Evolutionary conservation across 495 filamentous ascomycete species (phyloP).

Genomic region (Thermothielavioides terrestris): DNA sequence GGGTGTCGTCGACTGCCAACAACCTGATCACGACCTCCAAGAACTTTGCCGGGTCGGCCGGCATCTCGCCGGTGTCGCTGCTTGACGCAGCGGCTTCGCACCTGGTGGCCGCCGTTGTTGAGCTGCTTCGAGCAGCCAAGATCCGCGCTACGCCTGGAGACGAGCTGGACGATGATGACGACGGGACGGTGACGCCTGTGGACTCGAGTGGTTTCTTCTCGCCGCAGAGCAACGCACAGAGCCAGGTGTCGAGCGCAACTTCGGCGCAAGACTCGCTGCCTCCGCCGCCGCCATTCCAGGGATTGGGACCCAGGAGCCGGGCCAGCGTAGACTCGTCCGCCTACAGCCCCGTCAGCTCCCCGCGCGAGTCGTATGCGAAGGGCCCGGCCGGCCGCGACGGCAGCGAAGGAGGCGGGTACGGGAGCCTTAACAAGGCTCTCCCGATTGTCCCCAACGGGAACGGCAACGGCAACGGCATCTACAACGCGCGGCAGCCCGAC

Average conservation of each 20-base stretch:
- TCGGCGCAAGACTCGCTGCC: constrained; percentile 32
- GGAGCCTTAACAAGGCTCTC: constrained; percentile 30
- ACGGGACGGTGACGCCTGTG: constrained; percentile 47
- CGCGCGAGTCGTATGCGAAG: constrained; percentile 39
- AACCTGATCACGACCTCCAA: constrained; percentile 90
- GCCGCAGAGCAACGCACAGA: constrained; percentile 32
- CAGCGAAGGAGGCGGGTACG: constrained; percentile 21
- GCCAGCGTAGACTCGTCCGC: constrained; percentile 44
- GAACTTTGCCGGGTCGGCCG: constrained; percentile 71
- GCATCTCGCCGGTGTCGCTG: constrained; percentile 88
- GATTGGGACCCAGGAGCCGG: constrained; percentile 32
- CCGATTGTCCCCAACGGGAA: constrained; percentile 24
- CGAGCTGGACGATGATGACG: constrained; percentile 69
- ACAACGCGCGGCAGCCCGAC: constrained; percentile 19
- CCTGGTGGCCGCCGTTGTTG: constrained; percentile 74
- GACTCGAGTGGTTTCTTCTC: constrained; percentile 48
- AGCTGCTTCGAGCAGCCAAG: constrained; percentile 74
- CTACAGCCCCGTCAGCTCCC: constrained; percentile 47
- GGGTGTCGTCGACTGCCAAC: constrained; percentile 85
- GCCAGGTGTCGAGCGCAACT: constrained; percentile 22
- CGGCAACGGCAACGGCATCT: constrained; percentile 12
- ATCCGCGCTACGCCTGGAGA: constrained; percentile 64
- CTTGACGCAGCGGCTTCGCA: constrained; percentile 95
- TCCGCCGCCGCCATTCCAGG: constrained; percentile 42
- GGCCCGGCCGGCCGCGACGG: constrained; percentile 29